phyloP scores from a whole-genome alignment of 208 protist species.

The Leishmania tropica region DNA sequence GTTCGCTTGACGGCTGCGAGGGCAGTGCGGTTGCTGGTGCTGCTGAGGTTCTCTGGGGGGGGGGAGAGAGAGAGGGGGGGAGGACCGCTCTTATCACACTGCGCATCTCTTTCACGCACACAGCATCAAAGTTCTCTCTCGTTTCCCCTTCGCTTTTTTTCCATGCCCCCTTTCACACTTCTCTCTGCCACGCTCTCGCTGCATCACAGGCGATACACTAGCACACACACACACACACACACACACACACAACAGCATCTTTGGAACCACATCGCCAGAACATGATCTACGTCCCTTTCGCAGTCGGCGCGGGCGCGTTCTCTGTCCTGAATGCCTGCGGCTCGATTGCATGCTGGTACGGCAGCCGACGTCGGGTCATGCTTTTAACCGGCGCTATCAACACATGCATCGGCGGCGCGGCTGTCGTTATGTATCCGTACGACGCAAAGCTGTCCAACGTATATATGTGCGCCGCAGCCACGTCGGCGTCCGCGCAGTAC shows the following conservation, averaged over 20 bases:
- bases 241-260: constrained; percentile 1
- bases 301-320: constrained; percentile 52
- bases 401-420: constrained; percentile 52
- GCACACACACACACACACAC: neutral
- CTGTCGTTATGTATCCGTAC: constrained; percentile 45
- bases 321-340: constrained; percentile 61
- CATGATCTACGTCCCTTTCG: constrained; percentile 67
- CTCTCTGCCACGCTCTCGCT: neutral
- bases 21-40: neutral
- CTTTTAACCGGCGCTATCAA: constrained; percentile 73
- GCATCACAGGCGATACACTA: neutral
- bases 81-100: neutral
- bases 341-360: constrained; percentile 67
- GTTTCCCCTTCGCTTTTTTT: neutral
- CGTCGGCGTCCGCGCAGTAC: constrained; percentile 66
- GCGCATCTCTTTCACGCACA: neutral
- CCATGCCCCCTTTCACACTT: neutral
- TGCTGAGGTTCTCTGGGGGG: neutral
- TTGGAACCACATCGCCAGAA: too few species aligned
- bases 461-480: constrained; percentile 49
- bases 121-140: neutral
- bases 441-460: constrained; percentile 68
- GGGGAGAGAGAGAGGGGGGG: too few species aligned
- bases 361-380: constrained; percentile 61
- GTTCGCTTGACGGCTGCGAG: neutral